Evolutionary conservation across 495 filamentous ascomycete species (phyloP).

Genomic region (Penicillium pulvis): DNA sequence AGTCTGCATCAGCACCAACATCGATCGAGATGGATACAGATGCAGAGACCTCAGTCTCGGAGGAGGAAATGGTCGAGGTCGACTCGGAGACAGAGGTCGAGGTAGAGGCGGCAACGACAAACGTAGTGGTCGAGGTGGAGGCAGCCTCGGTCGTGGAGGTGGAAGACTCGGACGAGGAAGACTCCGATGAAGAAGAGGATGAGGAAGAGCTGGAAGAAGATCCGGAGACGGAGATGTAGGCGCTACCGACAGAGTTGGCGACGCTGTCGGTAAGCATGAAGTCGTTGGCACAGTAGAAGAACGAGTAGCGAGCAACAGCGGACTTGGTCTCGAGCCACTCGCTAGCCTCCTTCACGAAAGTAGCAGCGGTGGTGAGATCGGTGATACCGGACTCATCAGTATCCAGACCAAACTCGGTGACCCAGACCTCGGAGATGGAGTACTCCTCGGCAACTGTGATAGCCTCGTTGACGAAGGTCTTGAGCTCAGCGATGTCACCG

Average conservation of each 20-base stretch:
- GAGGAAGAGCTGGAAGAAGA: neutral
- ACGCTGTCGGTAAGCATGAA: constrained; percentile 11
- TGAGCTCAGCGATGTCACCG: constrained; percentile 41
- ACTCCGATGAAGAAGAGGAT: neutral
- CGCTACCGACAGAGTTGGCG: constrained; percentile 12
- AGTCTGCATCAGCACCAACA: neutral
- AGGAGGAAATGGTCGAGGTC: neutral
- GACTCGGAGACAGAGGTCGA: neutral
- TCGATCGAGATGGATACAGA: neutral
- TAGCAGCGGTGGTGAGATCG: constrained; percentile 39
- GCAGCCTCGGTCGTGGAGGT: neutral
- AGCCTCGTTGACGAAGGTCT: constrained; percentile 51
- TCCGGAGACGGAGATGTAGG: constrained; percentile 7
- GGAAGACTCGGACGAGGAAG: neutral
- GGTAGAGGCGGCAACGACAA: neutral
- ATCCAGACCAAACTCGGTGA: constrained; percentile 63
- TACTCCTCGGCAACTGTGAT: constrained; percentile 33
- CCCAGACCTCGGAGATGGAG: constrained; percentile 59
- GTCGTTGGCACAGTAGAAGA: constrained; percentile 47
- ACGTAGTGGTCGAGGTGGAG: neutral
- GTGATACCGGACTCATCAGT: constrained; percentile 32
- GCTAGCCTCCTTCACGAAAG: constrained; percentile 54
- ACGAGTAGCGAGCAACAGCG: constrained; percentile 66
- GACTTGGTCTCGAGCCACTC: constrained; percentile 59
- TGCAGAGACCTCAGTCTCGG: neutral